phyloP scores from a whole-genome alignment of 2,329 filamentous ascomycete species.

The Aspergillus piperis region DNA sequence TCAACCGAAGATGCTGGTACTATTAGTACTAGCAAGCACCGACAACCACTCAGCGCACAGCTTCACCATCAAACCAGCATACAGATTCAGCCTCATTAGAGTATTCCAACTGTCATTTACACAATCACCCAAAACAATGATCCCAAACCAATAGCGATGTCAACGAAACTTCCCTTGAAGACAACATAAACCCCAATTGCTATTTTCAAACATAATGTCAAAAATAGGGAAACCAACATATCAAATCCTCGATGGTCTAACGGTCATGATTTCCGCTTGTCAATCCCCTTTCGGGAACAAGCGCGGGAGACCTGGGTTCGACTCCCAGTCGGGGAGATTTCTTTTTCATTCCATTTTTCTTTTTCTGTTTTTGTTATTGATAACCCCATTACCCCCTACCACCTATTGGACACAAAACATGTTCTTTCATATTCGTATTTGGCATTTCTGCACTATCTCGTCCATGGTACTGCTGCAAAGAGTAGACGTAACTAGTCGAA shows the following conservation, averaged over 20 bases:
- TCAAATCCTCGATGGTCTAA: constrained; percentile 11
- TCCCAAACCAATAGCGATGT: background rate
- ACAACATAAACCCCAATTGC: background rate
- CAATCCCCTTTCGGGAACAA: constrained; percentile 5
- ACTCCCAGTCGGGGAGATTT: constrained; percentile 10
- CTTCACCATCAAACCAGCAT: too few relatives aligned
- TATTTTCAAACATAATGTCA: background rate
- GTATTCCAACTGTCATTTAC: too few relatives aligned
- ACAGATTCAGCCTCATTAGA: too few relatives aligned
- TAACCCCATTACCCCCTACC: too few relatives aligned
- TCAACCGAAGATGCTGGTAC: too few relatives aligned
- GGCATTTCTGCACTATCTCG: rapidly evolving
- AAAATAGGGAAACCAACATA: background rate
- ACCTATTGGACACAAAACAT: too few relatives aligned
- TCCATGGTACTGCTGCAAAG: too few relatives aligned
- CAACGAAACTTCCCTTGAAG: background rate
- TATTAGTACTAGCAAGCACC: too few relatives aligned
- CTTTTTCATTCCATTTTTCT: background rate
- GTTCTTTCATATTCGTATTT: background rate
- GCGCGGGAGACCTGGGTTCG: constrained; percentile 12
- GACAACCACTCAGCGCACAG: too few relatives aligned
- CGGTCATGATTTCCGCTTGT: constrained; percentile 13
- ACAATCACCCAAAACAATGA: too few relatives aligned
- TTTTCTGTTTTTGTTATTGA: too few relatives aligned
- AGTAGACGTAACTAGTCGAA: too few relatives aligned